phyloP scores from a whole-genome alignment of 1,139 yeast genomes.

The Pichia sp. region DNA sequence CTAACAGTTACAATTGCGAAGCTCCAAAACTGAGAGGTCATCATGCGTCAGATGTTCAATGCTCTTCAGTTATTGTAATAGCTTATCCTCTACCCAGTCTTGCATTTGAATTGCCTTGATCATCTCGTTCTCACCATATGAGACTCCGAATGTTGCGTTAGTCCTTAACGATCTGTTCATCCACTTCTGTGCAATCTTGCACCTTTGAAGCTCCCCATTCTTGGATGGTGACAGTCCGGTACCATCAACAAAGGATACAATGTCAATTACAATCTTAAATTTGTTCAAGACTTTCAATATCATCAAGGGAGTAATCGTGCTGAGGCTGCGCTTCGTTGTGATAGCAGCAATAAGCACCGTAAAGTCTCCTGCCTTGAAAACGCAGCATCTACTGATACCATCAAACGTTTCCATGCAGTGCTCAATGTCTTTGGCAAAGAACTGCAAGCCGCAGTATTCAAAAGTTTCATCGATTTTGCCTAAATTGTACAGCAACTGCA shows the following conservation, averaged over 20 bases:
- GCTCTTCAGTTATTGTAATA: no score
- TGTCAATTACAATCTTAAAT: constrained; percentile 81
- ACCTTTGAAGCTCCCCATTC: constrained; percentile 71
- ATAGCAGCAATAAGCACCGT: constrained; percentile 72
- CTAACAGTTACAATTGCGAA: no score
- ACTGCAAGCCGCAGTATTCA: constrained; percentile 86
- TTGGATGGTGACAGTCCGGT: constrained; percentile 64
- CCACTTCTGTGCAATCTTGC: constrained; percentile 53
- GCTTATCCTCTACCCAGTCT: constrained; percentile 12
- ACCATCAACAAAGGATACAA: constrained; percentile 69
- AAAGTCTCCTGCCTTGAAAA: constrained; percentile 79
- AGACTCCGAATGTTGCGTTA: constrained; percentile 40
- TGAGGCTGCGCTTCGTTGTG: constrained; percentile 31
- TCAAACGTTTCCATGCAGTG: constrained; percentile 51
- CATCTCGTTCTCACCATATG: constrained; percentile 61
- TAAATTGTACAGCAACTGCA: constrained; percentile 78
- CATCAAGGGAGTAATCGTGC: constrained; percentile 77
- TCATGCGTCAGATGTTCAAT: no score
- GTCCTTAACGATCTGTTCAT: constrained; percentile 37
- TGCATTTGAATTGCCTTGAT: constrained; percentile 17
- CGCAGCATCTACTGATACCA: constrained; percentile 19
- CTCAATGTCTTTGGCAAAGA: constrained; percentile 84
- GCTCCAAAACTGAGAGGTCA: no score
- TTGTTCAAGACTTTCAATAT: constrained; percentile 72
- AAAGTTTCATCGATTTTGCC: constrained; percentile 86